Conservation (phyloP, 1,284 basidiomycete species). For the Apiotrichum brassicae region DNA sequence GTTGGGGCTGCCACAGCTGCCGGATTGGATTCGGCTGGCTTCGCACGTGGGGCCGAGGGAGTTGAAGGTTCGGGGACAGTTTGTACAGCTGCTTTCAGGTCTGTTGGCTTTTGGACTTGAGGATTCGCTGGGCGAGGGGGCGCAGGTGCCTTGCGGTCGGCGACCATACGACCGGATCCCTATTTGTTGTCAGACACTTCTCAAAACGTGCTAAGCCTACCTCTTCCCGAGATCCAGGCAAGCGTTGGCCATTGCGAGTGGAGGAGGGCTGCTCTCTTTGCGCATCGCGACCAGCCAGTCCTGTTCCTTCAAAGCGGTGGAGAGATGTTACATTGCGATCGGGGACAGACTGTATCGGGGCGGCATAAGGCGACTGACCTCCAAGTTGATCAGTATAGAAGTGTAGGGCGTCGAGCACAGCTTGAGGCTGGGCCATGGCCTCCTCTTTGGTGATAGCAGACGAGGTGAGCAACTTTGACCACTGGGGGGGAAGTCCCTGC, state of each 20-base stretch:
- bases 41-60: neutral
- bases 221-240: slow-evolving; percentile 1
- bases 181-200: neutral
- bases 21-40: neutral
- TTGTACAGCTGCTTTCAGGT: no score
- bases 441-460: slow-evolving; percentile 97
- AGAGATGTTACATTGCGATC: slow-evolving; percentile 45
- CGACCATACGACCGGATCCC: slow-evolving; percentile 18
- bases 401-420: slow-evolving; percentile 92
- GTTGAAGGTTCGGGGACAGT: no score
- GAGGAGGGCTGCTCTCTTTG: neutral
- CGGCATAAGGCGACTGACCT: slow-evolving; percentile 14
- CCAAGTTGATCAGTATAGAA: slow-evolving; percentile 74
- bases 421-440: slow-evolving; percentile 93
- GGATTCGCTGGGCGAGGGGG: slow-evolving; percentile 47
- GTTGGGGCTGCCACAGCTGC: slow-evolving; percentile 36
- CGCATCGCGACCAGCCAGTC: slow-evolving; percentile 60
- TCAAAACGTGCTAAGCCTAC: neutral
- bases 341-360: slow-evolving; percentile 49
- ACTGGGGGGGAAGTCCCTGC: slow-evolving; percentile 92
- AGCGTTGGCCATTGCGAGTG: neutral
- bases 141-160: slow-evolving; percentile 43
- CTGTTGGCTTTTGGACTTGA: neutral
- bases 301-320: slow-evolving; percentile 75
- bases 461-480: slow-evolving; percentile 90